Evolutionary conservation across 345 rosid species (phyloP).

Genomic region (Cardamine resedifolia): DNA sequence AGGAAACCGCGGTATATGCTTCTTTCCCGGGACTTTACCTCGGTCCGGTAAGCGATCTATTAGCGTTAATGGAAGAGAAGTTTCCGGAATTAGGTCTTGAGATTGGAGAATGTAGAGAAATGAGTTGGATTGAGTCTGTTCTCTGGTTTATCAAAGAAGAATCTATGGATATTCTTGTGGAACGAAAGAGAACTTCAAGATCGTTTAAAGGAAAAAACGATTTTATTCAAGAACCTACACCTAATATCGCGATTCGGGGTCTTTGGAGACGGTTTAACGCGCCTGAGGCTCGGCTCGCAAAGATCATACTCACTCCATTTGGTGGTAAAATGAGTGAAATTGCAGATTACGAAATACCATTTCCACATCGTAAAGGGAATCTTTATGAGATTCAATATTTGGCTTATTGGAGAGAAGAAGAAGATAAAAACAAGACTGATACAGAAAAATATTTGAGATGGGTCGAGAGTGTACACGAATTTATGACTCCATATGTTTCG

Average conservation of each 20-base stretch:
- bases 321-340: conserved; percentile 63
- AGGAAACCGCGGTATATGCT: conserved; percentile 14
- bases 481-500: conserved; percentile 58
- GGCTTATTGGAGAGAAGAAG: conserved; percentile 41
- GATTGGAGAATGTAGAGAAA: conserved; percentile 41
- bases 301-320: conserved; percentile 48
- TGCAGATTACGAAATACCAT: conserved; percentile 40
- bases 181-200: conserved; percentile 15
- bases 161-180: conserved; percentile 18
- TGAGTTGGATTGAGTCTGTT: conserved; percentile 51
- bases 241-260: conserved; percentile 33
- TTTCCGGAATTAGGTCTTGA: conserved; percentile 47
- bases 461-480: conserved; percentile 39
- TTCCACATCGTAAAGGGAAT: conserved; percentile 56
- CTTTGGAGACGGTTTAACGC: conserved; percentile 21
- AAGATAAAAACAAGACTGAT: conserved; percentile 19
- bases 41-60: conserved; percentile 31
- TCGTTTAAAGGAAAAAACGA: conserved; percentile 52
- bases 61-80: conserved; percentile 14
- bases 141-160: conserved; percentile 28
- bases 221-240: conserved; percentile 40
- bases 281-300: conserved; percentile 16
- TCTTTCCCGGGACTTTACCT: conserved; percentile 43
- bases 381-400: conserved; percentile 45
- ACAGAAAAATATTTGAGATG: conserved; percentile 30